Conservation (phyloP, 257 asterid genomes). For the Eustoma russellianum region DNA sequence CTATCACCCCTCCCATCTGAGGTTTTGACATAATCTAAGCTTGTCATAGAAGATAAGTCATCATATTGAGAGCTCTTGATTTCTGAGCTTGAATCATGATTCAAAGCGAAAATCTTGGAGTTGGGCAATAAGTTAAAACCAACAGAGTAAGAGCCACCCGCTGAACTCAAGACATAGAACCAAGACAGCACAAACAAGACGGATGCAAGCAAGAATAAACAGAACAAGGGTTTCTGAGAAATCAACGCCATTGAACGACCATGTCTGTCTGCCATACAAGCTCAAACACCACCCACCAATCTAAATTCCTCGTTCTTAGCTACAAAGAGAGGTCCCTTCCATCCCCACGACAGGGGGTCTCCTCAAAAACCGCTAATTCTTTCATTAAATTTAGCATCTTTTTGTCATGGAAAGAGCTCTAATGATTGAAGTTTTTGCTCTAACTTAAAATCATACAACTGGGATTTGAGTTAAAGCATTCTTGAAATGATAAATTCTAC, state of each 20-base stretch:
- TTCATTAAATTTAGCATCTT: too few species aligned
- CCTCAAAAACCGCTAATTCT: too few species aligned
- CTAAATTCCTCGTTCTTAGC: not conserved
- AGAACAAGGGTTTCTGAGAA: conserved; percentile 44
- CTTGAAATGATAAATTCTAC: too few species aligned
- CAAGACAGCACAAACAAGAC: conserved; percentile 60
- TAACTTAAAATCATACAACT: too few species aligned
- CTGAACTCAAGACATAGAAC: conserved; percentile 56
- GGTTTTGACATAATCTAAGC: conserved; percentile 1
- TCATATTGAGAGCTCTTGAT: not conserved
- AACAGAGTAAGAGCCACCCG: conserved; percentile 31
- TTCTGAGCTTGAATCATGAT: conserved; percentile 15
- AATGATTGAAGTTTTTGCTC: too few species aligned
- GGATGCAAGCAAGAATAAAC: conserved; percentile 52
- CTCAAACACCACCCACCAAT: not conserved
- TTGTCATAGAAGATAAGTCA: not conserved
- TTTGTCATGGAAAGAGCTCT: too few species aligned
- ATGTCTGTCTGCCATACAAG: conserved; percentile 6
- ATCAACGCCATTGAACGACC: conserved; percentile 14
- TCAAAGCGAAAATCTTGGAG: conserved; percentile 29
- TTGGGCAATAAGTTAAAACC: conserved; percentile 38
- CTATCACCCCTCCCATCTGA: conserved; percentile 9
- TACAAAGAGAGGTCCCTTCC: not conserved
- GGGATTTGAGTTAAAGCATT: too few species aligned
- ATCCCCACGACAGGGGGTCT: not conserved